Base-by-base conservation (phyloP, 495 filamentous ascomycete species). In the Aspergillus sclerotiicarbonarius region DNA sequence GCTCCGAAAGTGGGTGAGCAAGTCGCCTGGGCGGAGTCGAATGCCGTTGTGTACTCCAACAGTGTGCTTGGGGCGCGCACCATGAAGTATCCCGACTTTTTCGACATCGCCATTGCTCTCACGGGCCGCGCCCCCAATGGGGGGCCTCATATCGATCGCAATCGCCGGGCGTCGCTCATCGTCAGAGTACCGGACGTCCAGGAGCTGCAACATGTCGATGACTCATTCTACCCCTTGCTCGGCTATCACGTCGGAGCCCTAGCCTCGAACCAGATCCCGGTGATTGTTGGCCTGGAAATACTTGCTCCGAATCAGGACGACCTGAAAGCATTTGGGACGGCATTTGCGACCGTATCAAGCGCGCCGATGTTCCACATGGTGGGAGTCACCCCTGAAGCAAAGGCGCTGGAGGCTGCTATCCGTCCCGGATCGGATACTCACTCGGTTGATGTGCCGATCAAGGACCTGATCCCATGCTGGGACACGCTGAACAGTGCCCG, bases 291-390 rank as follows among this genome's bases (percentile, higher is more conserved):
- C 0, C 6, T 73, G 5, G 64, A 74, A 29, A 20, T 19, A 0
- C 16, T 33, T 7, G 0, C 13, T 0, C 58, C 62, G n/a, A 55
- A 49, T 0, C 59, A 25, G 0, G 58, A 57, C 8, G 65, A 74
- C 35, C 46, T 74, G 13, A 72, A 74, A 49, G 69, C 69, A 0
- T 69, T 74, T 31, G 60, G 71, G 4, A 69, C 71, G 5, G 71
- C 71, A 0, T 72, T 74, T 62, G 71, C 64, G 1, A 74, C 71
- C 0, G 63, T 58, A 0, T 59, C 66, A 1, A 63, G 61, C 21
- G 69, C 71, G 3, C 62, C 71, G 0, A 71, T 71, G 68, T 73
- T 71, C 48, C 68, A 73, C 41, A 66, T 73, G 9, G 39, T 54
- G 1, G 67, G 65, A 0, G 39, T 70, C 8, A 71, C 71, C 0